A percentile compares a stretch with the other conserved stretches of the same genome.
These are phyloP conservation scores for Salix arbutifolia DNA, from an alignment of 345 rosid species.

Conservation along the genomic window DNA sequence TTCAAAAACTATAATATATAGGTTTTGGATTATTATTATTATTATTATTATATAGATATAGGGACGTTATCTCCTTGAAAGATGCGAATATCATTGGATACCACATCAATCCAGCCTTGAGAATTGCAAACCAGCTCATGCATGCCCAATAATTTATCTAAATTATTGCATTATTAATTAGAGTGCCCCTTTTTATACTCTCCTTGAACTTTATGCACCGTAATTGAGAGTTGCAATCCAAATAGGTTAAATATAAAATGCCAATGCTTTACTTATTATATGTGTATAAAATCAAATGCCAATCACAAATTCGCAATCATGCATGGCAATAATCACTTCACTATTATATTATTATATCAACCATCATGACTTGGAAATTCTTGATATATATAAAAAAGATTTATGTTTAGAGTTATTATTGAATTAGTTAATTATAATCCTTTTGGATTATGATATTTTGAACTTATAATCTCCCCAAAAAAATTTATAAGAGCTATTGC, in stretches of 20 bases:
- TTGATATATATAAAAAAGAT: too few relatives aligned
- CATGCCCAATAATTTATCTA: neutral
- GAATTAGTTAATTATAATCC: too few relatives aligned
- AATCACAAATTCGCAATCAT: neutral
- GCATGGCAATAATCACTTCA: neutral
- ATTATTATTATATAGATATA: neutral
- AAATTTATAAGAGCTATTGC: too few relatives aligned
- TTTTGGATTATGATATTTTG: too few relatives aligned
- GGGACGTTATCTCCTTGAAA: neutral
- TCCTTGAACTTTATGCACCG: neutral
- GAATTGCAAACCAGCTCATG: neutral
- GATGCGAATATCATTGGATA: neutral
- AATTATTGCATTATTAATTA: neutral
- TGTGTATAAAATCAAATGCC: neutral
- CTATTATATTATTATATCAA: too few relatives aligned
- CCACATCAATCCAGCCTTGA: constrained; percentile 7
- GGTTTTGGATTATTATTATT: too few relatives aligned
- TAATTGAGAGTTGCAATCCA: neutral
- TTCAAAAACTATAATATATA: neutral
- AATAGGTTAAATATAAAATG: too few relatives aligned
- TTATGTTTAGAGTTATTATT: too few relatives aligned
- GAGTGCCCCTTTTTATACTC: neutral
- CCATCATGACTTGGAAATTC: neutral
- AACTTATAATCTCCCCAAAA: too few relatives aligned
- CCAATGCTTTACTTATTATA: neutral